Conservation (phyloP, 805 yeast species). For the Teunomyces pallodes region DNA sequence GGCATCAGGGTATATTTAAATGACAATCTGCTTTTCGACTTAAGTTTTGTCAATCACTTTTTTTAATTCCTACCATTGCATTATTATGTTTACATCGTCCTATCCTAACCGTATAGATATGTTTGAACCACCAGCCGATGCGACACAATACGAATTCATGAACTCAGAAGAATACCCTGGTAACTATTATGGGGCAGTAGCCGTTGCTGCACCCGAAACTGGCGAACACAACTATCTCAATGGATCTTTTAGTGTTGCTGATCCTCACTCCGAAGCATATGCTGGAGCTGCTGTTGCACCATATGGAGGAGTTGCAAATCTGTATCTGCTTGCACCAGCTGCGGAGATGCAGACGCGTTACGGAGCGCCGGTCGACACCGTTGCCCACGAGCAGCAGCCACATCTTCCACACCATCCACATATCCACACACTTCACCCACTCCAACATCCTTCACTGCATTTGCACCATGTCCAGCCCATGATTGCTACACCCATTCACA, state of each 20-base stretch:
- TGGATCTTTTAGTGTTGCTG: background rate
- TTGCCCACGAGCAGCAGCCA: background rate
- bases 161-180: background rate
- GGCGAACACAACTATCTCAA: conserved; percentile 2
- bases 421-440: background rate
- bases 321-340: background rate
- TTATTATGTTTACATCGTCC: conserved; percentile 1
- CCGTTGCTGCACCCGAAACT: background rate
- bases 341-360: background rate
- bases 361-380: background rate
- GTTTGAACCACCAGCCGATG: conserved; percentile 15
- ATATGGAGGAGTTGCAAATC: background rate
- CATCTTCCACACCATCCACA: conserved; percentile 3
- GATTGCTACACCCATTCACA: background rate
- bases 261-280: background rate
- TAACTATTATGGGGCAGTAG: background rate
- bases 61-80: conserved; percentile 1
- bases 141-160: background rate
- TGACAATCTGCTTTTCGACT: conserved; percentile 2
- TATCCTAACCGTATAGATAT: conserved; percentile 14
- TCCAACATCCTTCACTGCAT: background rate
- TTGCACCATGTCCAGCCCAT: background rate
- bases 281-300: background rate
- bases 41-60: background rate
- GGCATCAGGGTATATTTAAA: conserved; percentile 3